Percentiles rank a stretch among this genome's conserved stretches.
phyloP scores from a whole-genome alignment of 2,329 filamentous ascomycete genomes.

The Dothideomycetidae sp. region DNA sequence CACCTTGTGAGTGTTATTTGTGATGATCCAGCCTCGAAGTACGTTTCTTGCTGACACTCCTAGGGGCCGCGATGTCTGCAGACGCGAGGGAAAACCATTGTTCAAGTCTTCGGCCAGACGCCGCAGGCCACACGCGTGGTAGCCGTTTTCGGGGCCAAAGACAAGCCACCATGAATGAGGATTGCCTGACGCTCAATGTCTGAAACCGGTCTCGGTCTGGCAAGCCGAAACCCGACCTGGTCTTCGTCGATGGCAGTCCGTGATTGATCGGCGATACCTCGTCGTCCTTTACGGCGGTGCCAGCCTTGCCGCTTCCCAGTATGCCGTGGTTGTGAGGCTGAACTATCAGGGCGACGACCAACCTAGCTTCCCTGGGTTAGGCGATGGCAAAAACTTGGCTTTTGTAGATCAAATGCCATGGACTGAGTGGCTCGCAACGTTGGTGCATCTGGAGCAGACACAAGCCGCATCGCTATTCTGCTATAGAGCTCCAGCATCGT shows the following conservation, averaged over 20 bases:
- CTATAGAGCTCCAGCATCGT: constrained; percentile 27
- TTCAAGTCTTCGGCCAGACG: constrained; percentile 3
- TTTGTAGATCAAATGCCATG: constrained; percentile 28
- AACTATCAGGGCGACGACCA: constrained; percentile 24
- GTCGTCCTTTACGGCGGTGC: constrained; percentile 24
- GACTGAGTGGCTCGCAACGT: constrained; percentile 30
- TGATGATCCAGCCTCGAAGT: neutral
- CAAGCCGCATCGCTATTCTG: constrained; percentile 25
- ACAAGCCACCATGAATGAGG: constrained; percentile 18
- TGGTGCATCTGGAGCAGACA: constrained; percentile 28
- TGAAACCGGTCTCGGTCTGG: constrained; percentile 27
- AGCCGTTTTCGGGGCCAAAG: constrained; percentile 11
- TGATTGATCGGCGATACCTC: constrained; percentile 7
- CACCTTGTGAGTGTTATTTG: constrained; percentile 2
- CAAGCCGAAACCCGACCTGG: constrained; percentile 28
- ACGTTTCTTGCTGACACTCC: neutral
- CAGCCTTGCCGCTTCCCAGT: constrained; percentile 27
- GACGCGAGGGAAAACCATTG: constrained; percentile 5
- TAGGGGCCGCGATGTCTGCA: constrained; percentile 7
- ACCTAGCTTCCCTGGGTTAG: constrained; percentile 25
- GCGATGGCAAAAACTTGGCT: constrained; percentile 22
- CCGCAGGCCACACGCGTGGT: constrained; percentile 4
- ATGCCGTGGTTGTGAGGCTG: constrained; percentile 29
- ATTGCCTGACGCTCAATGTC: constrained; percentile 33
- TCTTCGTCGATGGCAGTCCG: constrained; percentile 35